Conservation (phyloP, 2,329 filamentous ascomycete genomes). For the Talaromyces sp. region DNA sequence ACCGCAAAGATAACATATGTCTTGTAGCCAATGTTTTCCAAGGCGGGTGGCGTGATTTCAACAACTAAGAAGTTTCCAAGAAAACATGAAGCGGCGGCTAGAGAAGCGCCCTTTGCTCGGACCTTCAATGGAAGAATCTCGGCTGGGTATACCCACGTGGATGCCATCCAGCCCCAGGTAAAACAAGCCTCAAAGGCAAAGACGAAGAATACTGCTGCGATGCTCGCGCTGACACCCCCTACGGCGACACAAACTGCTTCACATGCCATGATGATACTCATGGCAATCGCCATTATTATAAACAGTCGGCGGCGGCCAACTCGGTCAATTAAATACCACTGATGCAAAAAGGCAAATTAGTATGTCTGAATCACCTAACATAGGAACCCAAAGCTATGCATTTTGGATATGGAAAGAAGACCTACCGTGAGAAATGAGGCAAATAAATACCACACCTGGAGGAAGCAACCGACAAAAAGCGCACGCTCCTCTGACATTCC, state of each 20-base stretch:
- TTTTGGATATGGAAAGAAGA: no score
- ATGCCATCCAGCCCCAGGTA: conserved; percentile 21
- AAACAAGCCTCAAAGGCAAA: conserved; percentile 25
- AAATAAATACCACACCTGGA: conserved; percentile 31
- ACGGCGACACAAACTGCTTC: conserved; percentile 26
- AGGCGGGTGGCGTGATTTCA: no score
- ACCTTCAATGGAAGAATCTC: conserved; percentile 23
- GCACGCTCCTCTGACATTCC: conserved; percentile 26
- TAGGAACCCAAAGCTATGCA: no score
- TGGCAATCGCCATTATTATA: conserved; percentile 18
- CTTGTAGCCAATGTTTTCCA: no score
- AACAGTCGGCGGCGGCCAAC: conserved; percentile 12
- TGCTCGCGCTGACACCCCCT: conserved; percentile 11
- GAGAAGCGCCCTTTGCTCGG: conserved; percentile 32
- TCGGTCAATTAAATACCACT: conserved; percentile 15
- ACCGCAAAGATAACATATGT: no score
- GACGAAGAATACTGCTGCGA: conserved; percentile 26
- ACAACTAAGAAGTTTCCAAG: conserved; percentile 26
- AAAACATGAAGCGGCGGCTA: conserved; percentile 37
- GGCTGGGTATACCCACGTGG: conserved; percentile 23
- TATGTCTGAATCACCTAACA: conserved; percentile 1
- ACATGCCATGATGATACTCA: conserved; percentile 26
- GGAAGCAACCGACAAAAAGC: conserved; percentile 28
- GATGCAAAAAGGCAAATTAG: no score
- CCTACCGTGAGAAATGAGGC: conserved; percentile 34